A percentile compares a stretch with the other conserved stretches of the same genome.
These are phyloP conservation scores for Cordyceps cicadae DNA, from an alignment of 2,329 filamentous ascomycete species.

Conservation along the genomic window DNA sequence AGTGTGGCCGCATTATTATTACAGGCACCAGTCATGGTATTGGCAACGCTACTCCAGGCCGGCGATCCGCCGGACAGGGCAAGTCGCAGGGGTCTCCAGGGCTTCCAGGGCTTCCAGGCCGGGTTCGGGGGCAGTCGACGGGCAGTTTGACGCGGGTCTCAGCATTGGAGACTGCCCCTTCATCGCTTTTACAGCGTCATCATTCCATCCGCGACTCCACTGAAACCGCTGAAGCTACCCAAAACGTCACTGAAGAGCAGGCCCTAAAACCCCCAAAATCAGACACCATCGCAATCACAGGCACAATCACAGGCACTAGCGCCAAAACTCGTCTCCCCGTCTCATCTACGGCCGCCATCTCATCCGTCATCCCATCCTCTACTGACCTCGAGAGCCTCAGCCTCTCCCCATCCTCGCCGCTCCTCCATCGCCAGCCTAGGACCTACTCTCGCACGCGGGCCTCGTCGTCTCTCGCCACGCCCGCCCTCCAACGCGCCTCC, in stretches of 20 bases:
- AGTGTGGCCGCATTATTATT: neutral
- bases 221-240: neutral
- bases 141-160: neutral
- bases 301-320: neutral
- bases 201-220: neutral
- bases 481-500: neutral
- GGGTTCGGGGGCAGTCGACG: neutral
- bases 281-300: too few species aligned
- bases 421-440: slow-evolving; percentile 11
- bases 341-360: neutral
- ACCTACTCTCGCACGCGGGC: slow-evolving; percentile 11
- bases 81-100: neutral
- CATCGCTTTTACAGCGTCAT: neutral
- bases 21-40: neutral
- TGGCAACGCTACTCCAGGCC: neutral
- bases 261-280: neutral
- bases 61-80: neutral
- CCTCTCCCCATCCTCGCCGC: neutral
- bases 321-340: slow-evolving; percentile 10
- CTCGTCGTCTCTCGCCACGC: slow-evolving; percentile 9
- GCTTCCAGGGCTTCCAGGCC: neutral
- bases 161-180: neutral
- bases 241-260: neutral
- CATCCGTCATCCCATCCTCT: neutral
- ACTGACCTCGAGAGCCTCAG: neutral